phyloP scores from a whole-genome alignment of 2,329 filamentous ascomycete genomes.

The Cladophialophora exuberans region DNA sequence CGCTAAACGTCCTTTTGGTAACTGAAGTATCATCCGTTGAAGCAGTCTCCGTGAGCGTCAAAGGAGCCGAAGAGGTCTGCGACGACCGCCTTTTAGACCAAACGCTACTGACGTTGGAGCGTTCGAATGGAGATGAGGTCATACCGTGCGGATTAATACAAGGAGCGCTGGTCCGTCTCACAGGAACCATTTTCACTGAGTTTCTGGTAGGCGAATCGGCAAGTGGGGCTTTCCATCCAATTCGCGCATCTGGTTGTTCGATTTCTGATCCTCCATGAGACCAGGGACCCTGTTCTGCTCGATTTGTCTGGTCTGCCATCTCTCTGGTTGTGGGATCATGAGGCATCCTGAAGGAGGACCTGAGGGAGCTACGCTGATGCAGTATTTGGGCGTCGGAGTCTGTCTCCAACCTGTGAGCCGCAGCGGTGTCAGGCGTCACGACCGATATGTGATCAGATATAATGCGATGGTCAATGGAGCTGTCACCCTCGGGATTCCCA shows the following conservation, averaged over 20 bases:
- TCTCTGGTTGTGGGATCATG: not conserved
- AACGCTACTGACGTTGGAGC: not conserved
- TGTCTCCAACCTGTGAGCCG: not conserved
- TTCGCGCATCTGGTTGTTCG: not conserved
- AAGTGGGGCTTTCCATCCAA: not conserved
- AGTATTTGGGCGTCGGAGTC: not conserved
- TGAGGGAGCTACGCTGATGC: not conserved
- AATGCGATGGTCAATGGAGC: not conserved
- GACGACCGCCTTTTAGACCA: not conserved
- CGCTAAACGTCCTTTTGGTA: not conserved
- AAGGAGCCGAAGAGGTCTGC: not conserved
- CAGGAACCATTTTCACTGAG: not conserved
- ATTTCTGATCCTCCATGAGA: not conserved
- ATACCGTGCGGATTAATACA: not conserved
- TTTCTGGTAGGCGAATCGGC: not conserved
- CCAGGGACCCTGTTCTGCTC: not conserved
- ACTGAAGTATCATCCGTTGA: not conserved
- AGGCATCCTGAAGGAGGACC: not conserved
- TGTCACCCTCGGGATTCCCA: not conserved
- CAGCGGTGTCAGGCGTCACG: not conserved
- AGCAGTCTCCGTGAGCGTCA: constrained; percentile 2
- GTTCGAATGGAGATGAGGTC: not conserved
- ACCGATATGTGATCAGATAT: not conserved
- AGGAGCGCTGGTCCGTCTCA: not conserved
- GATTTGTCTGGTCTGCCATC: not conserved